Conservation (phyloP, 192 early-diverging fungal genomes). For the Podila horticola region DNA sequence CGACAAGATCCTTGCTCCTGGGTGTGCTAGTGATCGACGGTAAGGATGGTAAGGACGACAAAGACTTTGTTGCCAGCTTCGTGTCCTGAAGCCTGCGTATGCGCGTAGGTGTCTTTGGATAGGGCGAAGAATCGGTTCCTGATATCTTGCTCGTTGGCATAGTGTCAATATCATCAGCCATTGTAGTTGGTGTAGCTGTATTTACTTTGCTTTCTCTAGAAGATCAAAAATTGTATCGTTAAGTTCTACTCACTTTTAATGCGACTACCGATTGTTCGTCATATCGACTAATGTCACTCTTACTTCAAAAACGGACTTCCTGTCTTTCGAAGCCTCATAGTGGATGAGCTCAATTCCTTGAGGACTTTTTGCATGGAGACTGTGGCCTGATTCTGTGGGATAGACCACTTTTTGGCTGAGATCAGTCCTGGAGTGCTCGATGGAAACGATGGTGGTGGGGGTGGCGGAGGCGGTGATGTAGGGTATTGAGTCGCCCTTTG, state of each 20-base stretch:
- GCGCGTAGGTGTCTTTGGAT: neutral
- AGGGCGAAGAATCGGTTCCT: neutral
- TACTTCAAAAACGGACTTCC: constrained; percentile 43
- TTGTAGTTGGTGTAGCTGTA: neutral
- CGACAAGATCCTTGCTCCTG: neutral
- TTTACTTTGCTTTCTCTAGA: no score
- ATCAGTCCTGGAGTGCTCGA: neutral
- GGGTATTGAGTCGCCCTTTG: constrained; percentile 7
- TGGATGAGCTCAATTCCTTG: constrained; percentile 28
- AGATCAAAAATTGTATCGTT: neutral
- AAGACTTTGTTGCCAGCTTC: neutral
- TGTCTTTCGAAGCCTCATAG: constrained; percentile 37
- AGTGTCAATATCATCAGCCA: no score
- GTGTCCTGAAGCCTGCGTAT: neutral
- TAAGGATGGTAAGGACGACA: neutral
- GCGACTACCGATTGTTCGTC: no score
- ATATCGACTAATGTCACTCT: neutral
- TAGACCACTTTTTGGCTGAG: constrained; percentile 24
- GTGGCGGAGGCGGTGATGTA: neutral
- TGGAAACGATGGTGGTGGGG: constrained; percentile 21
- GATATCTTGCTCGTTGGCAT: neutral
- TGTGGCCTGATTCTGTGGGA: constrained; percentile 15
- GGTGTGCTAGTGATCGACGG: neutral
- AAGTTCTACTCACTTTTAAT: no score
- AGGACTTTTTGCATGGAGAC: constrained; percentile 33